Percentiles rank a stretch among this genome's conserved stretches.
phyloP scores from a whole-genome alignment of 352 stramenopile genomes.

The Peronospora destructor region DNA sequence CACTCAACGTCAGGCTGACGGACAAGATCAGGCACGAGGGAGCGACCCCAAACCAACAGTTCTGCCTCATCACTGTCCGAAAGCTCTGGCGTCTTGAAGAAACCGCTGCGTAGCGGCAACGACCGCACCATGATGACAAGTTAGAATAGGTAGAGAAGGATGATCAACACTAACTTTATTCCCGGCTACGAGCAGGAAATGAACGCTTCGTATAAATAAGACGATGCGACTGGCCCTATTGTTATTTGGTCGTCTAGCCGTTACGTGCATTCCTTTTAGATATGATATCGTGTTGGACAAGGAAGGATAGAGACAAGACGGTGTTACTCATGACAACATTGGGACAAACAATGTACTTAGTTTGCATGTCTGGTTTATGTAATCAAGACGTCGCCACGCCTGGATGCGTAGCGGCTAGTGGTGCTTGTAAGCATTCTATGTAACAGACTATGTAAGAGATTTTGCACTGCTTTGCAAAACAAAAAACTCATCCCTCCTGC shows the following conservation, averaged over 20 bases:
- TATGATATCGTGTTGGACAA: slow-evolving; percentile 13
- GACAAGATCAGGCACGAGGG: slow-evolving; percentile 55
- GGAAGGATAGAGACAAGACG: slow-evolving; percentile 8
- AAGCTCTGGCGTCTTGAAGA: slow-evolving; percentile 63
- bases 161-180: no score
- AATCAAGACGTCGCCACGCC: slow-evolving; percentile 2
- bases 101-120: slow-evolving; percentile 67
- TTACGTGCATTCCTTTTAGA: neutral
- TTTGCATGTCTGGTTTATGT: no score
- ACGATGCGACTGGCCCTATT: slow-evolving; percentile 23
- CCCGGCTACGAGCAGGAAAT: no score
- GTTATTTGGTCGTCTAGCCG: slow-evolving; percentile 13
- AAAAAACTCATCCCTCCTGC: slow-evolving; percentile 5
- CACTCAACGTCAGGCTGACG: slow-evolving; percentile 69
- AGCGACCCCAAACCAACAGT: slow-evolving; percentile 66
- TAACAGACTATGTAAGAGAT: no score
- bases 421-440: no score
- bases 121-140: slow-evolving; percentile 53
- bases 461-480: no score
- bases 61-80: slow-evolving; percentile 56
- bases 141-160: no score
- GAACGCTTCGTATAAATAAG: neutral
- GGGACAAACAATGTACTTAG: neutral
- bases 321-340: neutral
- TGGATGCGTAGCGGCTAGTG: no score